Evolutionary conservation across 208 protist species (phyloP).

Genomic region (Phytomonas sp.): DNA sequence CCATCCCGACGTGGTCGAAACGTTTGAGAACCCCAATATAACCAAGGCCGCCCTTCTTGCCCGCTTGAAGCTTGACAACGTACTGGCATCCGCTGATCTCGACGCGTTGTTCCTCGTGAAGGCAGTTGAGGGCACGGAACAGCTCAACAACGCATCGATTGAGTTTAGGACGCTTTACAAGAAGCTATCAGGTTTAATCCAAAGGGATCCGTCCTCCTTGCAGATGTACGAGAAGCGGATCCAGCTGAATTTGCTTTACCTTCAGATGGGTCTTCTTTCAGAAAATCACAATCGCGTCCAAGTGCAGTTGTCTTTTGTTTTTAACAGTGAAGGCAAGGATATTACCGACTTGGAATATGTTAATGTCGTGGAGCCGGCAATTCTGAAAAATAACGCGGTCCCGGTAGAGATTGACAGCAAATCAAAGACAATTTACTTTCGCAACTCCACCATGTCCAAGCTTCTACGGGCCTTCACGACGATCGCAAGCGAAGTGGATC

Average conservation of each 20-base stretch:
- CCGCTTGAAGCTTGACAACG: slow-evolving; percentile 20
- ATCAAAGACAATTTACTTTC: slow-evolving; percentile 50
- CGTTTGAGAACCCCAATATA: slow-evolving; percentile 41
- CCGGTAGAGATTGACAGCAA: slow-evolving; percentile 67
- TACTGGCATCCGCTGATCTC: slow-evolving; percentile 6
- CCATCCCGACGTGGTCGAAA: slow-evolving; percentile 37
- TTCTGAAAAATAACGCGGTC: slow-evolving; percentile 48
- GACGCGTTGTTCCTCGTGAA: slow-evolving; percentile 3
- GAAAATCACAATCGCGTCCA: slow-evolving; percentile 34
- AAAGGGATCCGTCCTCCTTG: slow-evolving; percentile 13
- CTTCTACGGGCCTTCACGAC: slow-evolving; percentile 39
- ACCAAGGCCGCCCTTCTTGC: slow-evolving; percentile 24
- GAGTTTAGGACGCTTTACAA: slow-evolving; percentile 22
- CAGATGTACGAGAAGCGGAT: slow-evolving; percentile 20
- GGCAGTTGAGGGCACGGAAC: not conserved
- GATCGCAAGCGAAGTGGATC: slow-evolving; percentile 30
- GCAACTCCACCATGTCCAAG: slow-evolving; percentile 50
- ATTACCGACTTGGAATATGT: slow-evolving; percentile 49
- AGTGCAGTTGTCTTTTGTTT: slow-evolving; percentile 21
- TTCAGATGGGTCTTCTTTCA: slow-evolving; percentile 47
- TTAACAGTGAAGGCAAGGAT: slow-evolving; percentile 19
- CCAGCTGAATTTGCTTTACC: slow-evolving; percentile 39
- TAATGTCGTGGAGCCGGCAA: slow-evolving; percentile 44
- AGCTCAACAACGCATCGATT: not conserved
- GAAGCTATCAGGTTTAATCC: slow-evolving; percentile 18